Percentiles rank a stretch among this genome's conserved stretches.
Conservation (phyloP, 176 grass and related monocot species). For the Phragmites australis region DNA sequence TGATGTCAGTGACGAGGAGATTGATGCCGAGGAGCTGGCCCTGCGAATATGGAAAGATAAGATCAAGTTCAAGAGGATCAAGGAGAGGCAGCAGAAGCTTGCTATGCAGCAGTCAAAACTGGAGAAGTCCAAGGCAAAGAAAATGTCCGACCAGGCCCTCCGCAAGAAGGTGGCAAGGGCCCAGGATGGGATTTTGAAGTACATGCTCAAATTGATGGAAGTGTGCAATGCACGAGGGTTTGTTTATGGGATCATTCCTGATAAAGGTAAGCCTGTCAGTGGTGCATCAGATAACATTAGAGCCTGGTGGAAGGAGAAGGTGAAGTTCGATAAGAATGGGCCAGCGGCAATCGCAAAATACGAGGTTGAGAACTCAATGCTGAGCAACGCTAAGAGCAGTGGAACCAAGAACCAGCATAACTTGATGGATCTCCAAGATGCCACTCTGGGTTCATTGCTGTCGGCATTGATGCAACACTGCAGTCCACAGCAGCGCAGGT, state of each 20-base stretch:
- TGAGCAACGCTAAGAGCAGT: not conserved
- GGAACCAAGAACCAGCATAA: slow-evolving; percentile 26
- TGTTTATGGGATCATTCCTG: slow-evolving; percentile 50
- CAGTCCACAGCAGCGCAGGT: slow-evolving; percentile 56
- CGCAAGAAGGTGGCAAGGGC: slow-evolving; percentile 85
- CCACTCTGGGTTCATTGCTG: slow-evolving; percentile 59
- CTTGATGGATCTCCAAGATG: slow-evolving; percentile 59
- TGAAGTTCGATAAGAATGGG: slow-evolving; percentile 58
- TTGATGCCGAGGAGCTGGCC: slow-evolving; percentile 66
- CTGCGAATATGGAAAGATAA: slow-evolving; percentile 93
- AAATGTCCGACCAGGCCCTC: slow-evolving; percentile 69
- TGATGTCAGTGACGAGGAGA: slow-evolving; percentile 98
- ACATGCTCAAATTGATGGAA: slow-evolving; percentile 88
- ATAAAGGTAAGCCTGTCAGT: slow-evolving; percentile 52
- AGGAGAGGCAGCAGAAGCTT: slow-evolving; percentile 64
- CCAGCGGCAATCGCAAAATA: slow-evolving; percentile 50
- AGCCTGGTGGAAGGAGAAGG: slow-evolving; percentile 64
- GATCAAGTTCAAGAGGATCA: slow-evolving; percentile 81
- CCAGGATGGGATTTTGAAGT: slow-evolving; percentile 89
- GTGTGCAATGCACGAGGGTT: slow-evolving; percentile 53
- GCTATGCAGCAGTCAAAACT: slow-evolving; percentile 31
- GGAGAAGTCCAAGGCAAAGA: slow-evolving; percentile 56
- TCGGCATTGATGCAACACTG: slow-evolving; percentile 63
- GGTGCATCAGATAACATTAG: slow-evolving; percentile 61
- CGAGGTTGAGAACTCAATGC: slow-evolving; percentile 42